Evolutionary conservation across 1,284 basidiomycete species (phyloP).

Genomic region (Puccinia triticina): DNA sequence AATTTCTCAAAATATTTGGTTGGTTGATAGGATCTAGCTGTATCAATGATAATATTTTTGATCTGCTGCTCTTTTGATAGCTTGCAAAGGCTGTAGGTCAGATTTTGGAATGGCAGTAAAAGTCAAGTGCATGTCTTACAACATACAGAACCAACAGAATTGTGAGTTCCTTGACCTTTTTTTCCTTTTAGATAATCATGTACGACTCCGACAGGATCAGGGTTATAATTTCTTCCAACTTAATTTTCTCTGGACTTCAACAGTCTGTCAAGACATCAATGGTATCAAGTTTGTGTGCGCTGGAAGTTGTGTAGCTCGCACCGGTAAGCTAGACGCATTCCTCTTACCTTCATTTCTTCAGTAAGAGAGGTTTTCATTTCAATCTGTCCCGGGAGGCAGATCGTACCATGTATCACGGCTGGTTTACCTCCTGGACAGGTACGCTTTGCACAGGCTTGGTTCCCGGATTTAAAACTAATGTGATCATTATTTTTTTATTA

Average conservation of each 20-base stretch:
- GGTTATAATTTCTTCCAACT: not conserved
- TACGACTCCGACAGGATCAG: no score
- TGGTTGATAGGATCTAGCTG: not conserved
- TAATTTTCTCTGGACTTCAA: not conserved
- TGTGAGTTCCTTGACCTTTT: not conserved
- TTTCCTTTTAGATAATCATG: no score
- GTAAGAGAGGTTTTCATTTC: not conserved
- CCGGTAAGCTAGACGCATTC: not conserved
- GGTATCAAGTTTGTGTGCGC: slow-evolving; percentile 24
- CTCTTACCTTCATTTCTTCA: not conserved
- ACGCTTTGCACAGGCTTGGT: not conserved
- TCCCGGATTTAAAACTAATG: not conserved
- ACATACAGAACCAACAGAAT: slow-evolving; percentile 19
- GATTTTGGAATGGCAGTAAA: slow-evolving; percentile 21
- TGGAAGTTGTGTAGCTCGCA: slow-evolving; percentile 18
- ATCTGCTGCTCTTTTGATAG: slow-evolving; percentile 4
- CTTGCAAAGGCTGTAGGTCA: slow-evolving; percentile 25
- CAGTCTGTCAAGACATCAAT: slow-evolving; percentile 27
- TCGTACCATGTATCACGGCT: not conserved
- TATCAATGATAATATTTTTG: not conserved
- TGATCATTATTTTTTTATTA: not conserved
- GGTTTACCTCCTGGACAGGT: not conserved
- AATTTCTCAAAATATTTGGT: not conserved
- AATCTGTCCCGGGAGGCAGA: not conserved
- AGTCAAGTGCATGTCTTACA: slow-evolving; percentile 38